A percentile compares a stretch with the other conserved stretches of the same genome.
phyloP scores from a whole-genome alignment of 2,329 filamentous ascomycete genomes.

The Ophiostoma pallidulum region DNA sequence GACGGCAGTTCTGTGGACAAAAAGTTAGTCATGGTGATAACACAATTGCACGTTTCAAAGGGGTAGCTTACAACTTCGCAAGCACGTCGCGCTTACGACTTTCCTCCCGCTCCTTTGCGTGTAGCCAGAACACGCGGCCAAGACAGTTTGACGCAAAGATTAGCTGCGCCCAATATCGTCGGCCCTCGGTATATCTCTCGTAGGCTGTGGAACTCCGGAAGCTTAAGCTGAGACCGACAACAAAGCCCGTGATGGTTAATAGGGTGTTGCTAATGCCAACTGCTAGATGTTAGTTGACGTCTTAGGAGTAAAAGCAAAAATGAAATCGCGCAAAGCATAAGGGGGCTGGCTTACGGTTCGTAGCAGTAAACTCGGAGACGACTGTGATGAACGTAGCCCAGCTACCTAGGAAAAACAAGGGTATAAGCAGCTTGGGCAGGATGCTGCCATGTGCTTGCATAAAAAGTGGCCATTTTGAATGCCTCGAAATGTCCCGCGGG shows the following conservation, averaged over 20 bases:
- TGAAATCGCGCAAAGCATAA: too few relatives aligned
- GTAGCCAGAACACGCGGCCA: constrained; percentile 75
- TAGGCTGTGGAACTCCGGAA: constrained; percentile 74
- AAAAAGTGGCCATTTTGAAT: constrained; percentile 72
- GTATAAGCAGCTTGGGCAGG: constrained; percentile 61
- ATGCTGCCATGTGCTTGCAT: constrained; percentile 68
- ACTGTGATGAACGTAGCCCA: constrained; percentile 60
- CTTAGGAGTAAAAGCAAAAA: background rate
- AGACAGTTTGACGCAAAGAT: constrained; percentile 56
- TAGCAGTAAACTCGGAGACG: constrained; percentile 8
- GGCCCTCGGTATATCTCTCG: constrained; percentile 50
- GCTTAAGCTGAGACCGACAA: constrained; percentile 66
- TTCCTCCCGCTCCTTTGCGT: constrained; percentile 51
- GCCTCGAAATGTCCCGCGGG: constrained; percentile 59
- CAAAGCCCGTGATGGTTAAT: constrained; percentile 72
- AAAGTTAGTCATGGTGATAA: too few relatives aligned
- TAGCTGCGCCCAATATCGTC: constrained; percentile 48
- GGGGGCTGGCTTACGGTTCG: constrained; percentile 21
- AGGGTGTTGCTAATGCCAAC: constrained; percentile 54
- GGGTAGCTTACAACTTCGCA: constrained; percentile 41
- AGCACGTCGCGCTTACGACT: constrained; percentile 54
- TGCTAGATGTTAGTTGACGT: constrained; percentile 22
- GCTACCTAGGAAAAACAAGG: constrained; percentile 49
- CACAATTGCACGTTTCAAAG: too few relatives aligned
- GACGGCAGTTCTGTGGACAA: constrained; percentile 42